Conservation (phyloP, 345 rosid genomes). For the Populus euphratica region DNA sequence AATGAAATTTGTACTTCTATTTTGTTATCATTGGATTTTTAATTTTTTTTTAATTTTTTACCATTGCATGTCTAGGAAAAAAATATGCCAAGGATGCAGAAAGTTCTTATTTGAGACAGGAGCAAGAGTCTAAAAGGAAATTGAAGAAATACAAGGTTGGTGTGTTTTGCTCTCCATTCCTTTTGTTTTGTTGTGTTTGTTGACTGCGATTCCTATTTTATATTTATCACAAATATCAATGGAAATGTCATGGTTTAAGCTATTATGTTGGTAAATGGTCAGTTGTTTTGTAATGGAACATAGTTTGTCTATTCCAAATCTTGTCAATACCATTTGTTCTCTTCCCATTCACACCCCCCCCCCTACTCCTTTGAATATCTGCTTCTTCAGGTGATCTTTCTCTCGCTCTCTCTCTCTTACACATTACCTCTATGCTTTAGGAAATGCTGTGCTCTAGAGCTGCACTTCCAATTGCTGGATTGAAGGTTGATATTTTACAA, state of each 20-base stretch:
- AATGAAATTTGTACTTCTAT: not conserved
- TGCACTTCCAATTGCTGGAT: conserved; percentile 72
- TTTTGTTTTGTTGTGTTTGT: not conserved
- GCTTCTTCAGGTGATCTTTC: not conserved
- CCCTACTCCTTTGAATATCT: not conserved
- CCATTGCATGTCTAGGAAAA: conserved; percentile 22
- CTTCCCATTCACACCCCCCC: too few relatives aligned
- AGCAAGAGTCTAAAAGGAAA: conserved; percentile 53
- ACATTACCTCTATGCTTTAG: conserved; percentile 25
- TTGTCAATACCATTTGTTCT: too few relatives aligned
- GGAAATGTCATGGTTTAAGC: too few relatives aligned
- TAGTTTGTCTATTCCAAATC: too few relatives aligned
- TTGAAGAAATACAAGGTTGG: conserved; percentile 64
- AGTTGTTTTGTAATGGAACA: too few relatives aligned
- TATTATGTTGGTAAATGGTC: too few relatives aligned
- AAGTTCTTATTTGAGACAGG: conserved; percentile 56
- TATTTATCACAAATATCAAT: too few relatives aligned
- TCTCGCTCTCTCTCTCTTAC: not conserved
- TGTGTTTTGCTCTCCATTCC: conserved; percentile 4
- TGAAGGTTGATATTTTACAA: conserved; percentile 64
- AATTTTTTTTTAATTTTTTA: not conserved
- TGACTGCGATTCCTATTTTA: too few relatives aligned
- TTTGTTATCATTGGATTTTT: conserved; percentile 3
- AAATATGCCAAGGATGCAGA: conserved; percentile 44
- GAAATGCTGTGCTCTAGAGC: conserved; percentile 60